Evolutionary conservation across 2,329 filamentous ascomycete species (phyloP).

Genomic region (Torrubiella hemipterigena): DNA sequence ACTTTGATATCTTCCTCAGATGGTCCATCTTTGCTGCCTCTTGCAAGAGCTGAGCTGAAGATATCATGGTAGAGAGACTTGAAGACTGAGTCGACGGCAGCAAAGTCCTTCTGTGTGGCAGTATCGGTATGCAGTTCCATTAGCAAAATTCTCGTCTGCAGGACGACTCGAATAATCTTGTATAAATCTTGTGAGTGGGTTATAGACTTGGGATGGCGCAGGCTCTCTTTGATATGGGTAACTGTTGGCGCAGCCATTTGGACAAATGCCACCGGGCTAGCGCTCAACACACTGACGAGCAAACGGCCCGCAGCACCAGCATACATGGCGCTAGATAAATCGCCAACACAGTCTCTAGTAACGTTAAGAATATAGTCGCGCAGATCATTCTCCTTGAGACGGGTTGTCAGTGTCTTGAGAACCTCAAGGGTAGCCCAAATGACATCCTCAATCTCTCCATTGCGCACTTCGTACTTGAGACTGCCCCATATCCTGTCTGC

Average conservation of each 20-base stretch:
- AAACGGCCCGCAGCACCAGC: slow-evolving; percentile 39
- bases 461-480: slow-evolving; percentile 52
- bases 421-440: slow-evolving; percentile 44
- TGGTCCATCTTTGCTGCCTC: slow-evolving; percentile 13
- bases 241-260: slow-evolving; percentile 33
- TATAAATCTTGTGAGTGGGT: slow-evolving; percentile 40
- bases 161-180: slow-evolving; percentile 35
- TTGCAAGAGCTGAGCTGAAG: slow-evolving; percentile 24
- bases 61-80: slow-evolving; percentile 30
- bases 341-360: slow-evolving; percentile 40
- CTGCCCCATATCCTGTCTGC: slow-evolving; percentile 42
- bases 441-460: slow-evolving; percentile 45
- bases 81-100: slow-evolving; percentile 22
- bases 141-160: slow-evolving; percentile 32
- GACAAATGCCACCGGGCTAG: slow-evolving; percentile 34
- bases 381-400: slow-evolving; percentile 31
- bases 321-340: slow-evolving; percentile 41
- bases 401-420: slow-evolving; percentile 34
- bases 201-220: slow-evolving; percentile 36
- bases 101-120: slow-evolving; percentile 25
- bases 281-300: slow-evolving; percentile 36
- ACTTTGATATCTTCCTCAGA: slow-evolving; percentile 26
- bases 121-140: slow-evolving; percentile 18
- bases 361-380: slow-evolving; percentile 33
- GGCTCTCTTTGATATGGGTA: slow-evolving; percentile 35